Evolutionary conservation across 768 basidiomycete genomes (phyloP), one percentile per base, ranked within the genome.

Genomic region (Leccinellum rugosiceps): DNA sequence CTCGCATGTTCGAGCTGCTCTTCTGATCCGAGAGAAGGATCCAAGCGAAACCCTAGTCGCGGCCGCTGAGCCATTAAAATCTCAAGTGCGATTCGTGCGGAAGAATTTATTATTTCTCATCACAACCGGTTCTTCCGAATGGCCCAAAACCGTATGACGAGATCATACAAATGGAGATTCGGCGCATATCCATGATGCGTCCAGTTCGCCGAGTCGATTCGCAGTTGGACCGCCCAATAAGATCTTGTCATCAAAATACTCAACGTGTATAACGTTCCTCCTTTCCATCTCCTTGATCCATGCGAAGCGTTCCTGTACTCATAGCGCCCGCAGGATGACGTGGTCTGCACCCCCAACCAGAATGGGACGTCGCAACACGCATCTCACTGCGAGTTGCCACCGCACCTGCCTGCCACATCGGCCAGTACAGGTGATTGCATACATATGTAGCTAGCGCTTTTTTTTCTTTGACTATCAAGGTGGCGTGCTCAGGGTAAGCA

Each of bases 121-220:
- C 57, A 41, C 50, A 52, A 56, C 38, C 8, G 59, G 47, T 70
- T 70, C 66, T 64, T 64, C 59, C 57, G 60, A 45, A 35, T 51
- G 49, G 56, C n/a, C 55, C 52, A 56, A 60, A 63, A 23, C 44
- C 3, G 54, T 56, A 59, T 66, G 58, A 64, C 59, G 66, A 64
- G 55, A 68, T 34, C 13, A 23, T 41, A 58, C 58, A 62, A 68
- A 70, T 66, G 68, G 68, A 53, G 66, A 45, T 66, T 69, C 64
- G 54, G 64, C 59, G 64, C 59, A 59, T 45, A 21, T 45, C 23
- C 44, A 45, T 45, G 44, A 25, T 47, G 17, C 53, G 52, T 21
- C 58, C 34, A 69, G 65, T 68, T 68, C 60, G 63, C 68, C 63
- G 61, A 60, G 30, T 55, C 58, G 45, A 60, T 56, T 63, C 62